Conservation (phyloP, 2,329 filamentous ascomycete species). For the Helicocarpus griseus region DNA sequence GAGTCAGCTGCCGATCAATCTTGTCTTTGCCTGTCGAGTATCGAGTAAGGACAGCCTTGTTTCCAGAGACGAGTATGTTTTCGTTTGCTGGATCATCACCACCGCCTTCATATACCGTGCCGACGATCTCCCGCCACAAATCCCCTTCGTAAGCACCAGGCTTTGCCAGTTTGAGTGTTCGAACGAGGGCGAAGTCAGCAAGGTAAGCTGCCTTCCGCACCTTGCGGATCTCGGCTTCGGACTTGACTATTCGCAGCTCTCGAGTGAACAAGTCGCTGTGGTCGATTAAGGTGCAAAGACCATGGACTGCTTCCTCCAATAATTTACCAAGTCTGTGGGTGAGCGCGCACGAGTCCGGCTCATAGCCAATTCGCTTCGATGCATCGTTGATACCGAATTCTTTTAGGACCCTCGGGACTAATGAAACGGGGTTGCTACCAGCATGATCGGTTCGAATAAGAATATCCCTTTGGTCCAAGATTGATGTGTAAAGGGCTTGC, state of each 20-base stretch:
- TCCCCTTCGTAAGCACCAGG: conserved; percentile 28
- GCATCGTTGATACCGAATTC: conserved; percentile 22
- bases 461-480: conserved; percentile 21
- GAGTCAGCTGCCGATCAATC: conserved; percentile 25
- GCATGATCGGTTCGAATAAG: conserved; percentile 23
- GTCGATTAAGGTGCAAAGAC: conserved; percentile 20
- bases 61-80: conserved; percentile 26
- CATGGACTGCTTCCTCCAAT: conserved; percentile 25
- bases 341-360: conserved; percentile 30
- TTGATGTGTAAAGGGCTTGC: conserved; percentile 26
- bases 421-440: conserved; percentile 21
- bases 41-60: conserved; percentile 25
- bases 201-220: conserved; percentile 27
- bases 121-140: conserved; percentile 25
- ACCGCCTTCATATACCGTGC: conserved; percentile 27
- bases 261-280: conserved; percentile 22
- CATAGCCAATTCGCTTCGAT: conserved; percentile 23
- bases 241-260: conserved; percentile 25
- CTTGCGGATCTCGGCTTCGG: conserved; percentile 21
- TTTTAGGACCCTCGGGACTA: conserved; percentile 21
- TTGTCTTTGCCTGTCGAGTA: conserved; percentile 23
- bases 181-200: conserved; percentile 26
- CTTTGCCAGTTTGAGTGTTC: conserved; percentile 26
- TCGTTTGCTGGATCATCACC: conserved; percentile 28
- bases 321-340: conserved; percentile 25